Percentiles rank a stretch among this genome's conserved stretches.
Conservation (phyloP, 306 rosid genomes). For the Corylus americana region DNA sequence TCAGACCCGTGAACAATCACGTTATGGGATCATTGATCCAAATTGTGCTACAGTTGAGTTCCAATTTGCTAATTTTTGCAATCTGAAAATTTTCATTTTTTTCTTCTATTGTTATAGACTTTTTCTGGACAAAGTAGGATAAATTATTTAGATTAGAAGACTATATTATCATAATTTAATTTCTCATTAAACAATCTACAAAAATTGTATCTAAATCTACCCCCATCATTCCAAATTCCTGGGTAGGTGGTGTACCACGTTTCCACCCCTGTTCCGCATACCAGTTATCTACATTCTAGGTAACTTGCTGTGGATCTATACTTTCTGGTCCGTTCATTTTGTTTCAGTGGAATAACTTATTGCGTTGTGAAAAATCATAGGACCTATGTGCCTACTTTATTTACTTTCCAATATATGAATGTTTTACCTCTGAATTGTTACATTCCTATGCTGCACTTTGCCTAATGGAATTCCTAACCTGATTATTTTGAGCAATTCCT, state of each 20-base stretch:
- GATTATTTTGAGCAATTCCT: slow-evolving; percentile 23
- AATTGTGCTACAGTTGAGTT: neutral
- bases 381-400: slow-evolving; percentile 7
- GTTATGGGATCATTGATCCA: neutral
- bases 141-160: neutral
- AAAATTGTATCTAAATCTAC: neutral
- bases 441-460: slow-evolving; percentile 7
- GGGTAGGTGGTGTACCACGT: neutral
- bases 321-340: neutral
- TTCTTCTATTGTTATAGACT: neutral
- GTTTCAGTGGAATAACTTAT: neutral
- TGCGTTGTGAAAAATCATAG: neutral
- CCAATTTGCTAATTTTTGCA: neutral
- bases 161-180: neutral
- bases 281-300: neutral
- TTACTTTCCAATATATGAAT: slow-evolving; percentile 9
- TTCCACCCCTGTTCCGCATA: neutral
- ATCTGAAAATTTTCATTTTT: neutral
- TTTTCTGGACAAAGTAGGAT: neutral
- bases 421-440: slow-evolving; percentile 8
- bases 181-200: neutral
- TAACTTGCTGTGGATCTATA: neutral
- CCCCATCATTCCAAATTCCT: neutral
- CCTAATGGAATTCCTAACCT: slow-evolving; percentile 6
- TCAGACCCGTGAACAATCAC: neutral